Percentiles rank a stretch among this genome's conserved stretches.
Evolutionary conservation across 169 alveolate species (phyloP).

Genomic region (Cryptosporidium andersoni): DNA sequence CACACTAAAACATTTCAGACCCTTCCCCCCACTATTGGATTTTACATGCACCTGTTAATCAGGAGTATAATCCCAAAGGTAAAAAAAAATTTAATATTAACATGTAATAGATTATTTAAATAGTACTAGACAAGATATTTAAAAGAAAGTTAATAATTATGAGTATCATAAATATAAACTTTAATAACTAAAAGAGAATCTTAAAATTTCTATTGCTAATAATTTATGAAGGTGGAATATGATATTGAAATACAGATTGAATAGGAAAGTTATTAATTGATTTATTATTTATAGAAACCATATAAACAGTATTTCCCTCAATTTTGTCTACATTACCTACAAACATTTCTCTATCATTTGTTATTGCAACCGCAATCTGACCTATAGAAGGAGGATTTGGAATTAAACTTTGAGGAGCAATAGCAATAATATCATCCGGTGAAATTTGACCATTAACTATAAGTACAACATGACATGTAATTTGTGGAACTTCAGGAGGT

Average conservation of each 20-base stretch:
- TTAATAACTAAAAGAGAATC: not conserved
- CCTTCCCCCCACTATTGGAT: too few species aligned
- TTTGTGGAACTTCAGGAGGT: constrained; percentile 65
- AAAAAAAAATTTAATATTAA: not conserved
- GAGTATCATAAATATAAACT: not conserved
- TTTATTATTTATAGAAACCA: constrained; percentile 8
- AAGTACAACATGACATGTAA: constrained; percentile 47
- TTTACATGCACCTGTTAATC: not conserved
- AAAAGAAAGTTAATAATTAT: not conserved
- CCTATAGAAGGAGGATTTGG: constrained; percentile 54
- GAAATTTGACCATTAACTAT: constrained; percentile 48
- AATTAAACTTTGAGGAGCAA: constrained; percentile 59
- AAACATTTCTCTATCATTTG: constrained; percentile 54
- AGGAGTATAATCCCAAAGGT: not conserved
- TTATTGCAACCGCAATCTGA: constrained; percentile 44
- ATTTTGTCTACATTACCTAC: constrained; percentile 42
- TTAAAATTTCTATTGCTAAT: constrained; percentile 3
- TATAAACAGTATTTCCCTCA: constrained; percentile 33
- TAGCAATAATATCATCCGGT: constrained; percentile 69
- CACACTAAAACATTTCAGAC: too few species aligned
- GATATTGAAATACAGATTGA: constrained; percentile 56
- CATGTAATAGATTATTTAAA: not conserved
- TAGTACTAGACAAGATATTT: not conserved
- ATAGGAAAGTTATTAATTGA: constrained; percentile 35
- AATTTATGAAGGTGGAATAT: constrained; percentile 21